phyloP scores from a whole-genome alignment of 2,329 filamentous ascomycete species.

The Xylaria hypoxylon region DNA sequence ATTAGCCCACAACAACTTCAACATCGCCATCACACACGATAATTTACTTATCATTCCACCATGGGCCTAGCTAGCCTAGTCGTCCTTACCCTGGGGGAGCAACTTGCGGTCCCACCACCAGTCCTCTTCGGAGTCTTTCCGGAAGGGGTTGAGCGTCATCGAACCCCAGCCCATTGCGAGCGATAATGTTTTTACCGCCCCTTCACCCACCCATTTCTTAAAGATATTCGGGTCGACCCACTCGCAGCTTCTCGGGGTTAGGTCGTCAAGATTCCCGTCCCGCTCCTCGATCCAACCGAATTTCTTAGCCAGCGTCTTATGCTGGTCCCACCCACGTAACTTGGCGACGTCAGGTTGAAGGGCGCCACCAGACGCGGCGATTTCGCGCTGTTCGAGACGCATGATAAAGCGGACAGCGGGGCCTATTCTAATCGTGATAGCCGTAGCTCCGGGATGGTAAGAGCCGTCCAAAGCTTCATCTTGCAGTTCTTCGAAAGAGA shows the following conservation, averaged over 20 bases:
- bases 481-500: slow-evolving; percentile 31
- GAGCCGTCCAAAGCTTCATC: slow-evolving; percentile 16
- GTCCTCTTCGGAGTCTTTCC: slow-evolving; percentile 2
- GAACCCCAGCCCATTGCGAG: not conserved
- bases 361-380: slow-evolving; percentile 7
- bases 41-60: no score
- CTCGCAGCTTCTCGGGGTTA: slow-evolving; percentile 1
- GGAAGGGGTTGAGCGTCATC: not conserved
- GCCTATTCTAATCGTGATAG: slow-evolving; percentile 18
- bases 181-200: not conserved
- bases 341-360: slow-evolving; percentile 5
- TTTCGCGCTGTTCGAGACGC: slow-evolving; percentile 28
- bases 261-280: slow-evolving; percentile 11
- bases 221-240: not conserved
- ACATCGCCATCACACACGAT: no score
- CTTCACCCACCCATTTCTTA: not conserved
- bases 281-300: slow-evolving; percentile 17
- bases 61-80: no score
- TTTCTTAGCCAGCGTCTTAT: not conserved
- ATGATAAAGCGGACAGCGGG: slow-evolving; percentile 25
- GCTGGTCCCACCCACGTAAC: slow-evolving; percentile 1
- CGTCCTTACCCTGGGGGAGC: no score
- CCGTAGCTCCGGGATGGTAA: slow-evolving; percentile 14
- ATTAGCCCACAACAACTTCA: no score
- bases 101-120: slow-evolving; percentile 2